Conservation (phyloP, 805 yeast species). For the Grigorovia yakushimaensis region DNA sequence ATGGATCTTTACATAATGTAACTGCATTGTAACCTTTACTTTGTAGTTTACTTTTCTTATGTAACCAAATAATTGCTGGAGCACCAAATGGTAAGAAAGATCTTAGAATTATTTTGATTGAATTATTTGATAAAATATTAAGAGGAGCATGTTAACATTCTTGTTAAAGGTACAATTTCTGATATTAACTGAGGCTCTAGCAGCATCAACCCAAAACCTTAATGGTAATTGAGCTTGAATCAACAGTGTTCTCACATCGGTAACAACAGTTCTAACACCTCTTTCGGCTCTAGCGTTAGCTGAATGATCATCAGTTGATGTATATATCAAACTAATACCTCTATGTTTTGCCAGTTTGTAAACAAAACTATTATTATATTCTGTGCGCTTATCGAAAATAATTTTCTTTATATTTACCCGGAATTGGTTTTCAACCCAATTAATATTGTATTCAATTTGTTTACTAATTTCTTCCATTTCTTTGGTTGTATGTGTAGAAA, state of each 20-base stretch:
- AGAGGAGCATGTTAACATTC: neutral
- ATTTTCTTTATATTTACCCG: neutral
- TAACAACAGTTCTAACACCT: conserved; percentile 1
- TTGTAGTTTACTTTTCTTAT: neutral
- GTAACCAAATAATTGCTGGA: neutral
- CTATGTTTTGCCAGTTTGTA: neutral
- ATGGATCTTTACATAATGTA: conserved; percentile 3
- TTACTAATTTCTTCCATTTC: neutral
- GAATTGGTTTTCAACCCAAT: conserved; percentile 2
- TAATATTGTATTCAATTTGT: conserved; percentile 3
- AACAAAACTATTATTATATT: conserved; percentile 1
- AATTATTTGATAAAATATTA: neutral
- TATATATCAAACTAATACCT: conserved; percentile 1
- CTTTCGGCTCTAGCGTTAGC: conserved; percentile 6
- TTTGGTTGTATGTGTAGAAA: conserved; percentile 1
- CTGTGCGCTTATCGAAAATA: conserved; percentile 3
- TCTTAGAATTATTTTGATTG: neutral
- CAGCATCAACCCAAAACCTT: conserved; percentile 5
- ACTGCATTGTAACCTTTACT: conserved; percentile 1
- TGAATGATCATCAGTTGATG: conserved; percentile 5
- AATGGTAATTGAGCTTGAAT: neutral
- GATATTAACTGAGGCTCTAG: conserved; percentile 1
- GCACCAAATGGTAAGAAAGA: conserved; percentile 4
- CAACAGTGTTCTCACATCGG: conserved; percentile 3
- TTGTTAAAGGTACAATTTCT: conserved; percentile 3